Percentiles rank a stretch among this genome's conserved stretches.
Evolutionary conservation across 2,329 filamentous ascomycete genomes (phyloP).

Genomic region (Dactylellina leptospora): DNA sequence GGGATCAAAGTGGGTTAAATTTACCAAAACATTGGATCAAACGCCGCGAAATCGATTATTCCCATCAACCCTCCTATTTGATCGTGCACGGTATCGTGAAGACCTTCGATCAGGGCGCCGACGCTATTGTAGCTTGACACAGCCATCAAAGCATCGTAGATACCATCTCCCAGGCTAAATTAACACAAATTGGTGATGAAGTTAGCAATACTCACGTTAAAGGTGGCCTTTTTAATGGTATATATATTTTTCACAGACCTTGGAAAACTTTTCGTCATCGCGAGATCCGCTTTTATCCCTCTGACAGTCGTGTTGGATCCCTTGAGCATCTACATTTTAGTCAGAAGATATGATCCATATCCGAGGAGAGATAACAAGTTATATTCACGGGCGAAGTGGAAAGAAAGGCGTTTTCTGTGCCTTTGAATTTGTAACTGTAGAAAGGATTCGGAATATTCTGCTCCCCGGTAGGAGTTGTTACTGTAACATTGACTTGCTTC

Average conservation of each 20-base stretch:
- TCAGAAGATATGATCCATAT: not conserved
- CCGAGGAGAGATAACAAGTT: not conserved
- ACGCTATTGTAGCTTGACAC: not conserved
- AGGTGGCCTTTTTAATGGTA: no score
- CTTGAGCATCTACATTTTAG: not conserved
- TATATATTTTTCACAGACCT: no score
- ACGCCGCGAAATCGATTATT: conserved; percentile 49
- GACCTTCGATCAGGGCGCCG: conserved; percentile 50
- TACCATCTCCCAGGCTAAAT: not conserved
- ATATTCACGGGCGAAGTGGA: not conserved
- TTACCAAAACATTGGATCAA: conserved; percentile 58
- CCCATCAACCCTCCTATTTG: conserved; percentile 19
- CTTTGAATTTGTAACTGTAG: conserved; percentile 13
- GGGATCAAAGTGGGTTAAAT: no score
- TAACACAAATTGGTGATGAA: not conserved
- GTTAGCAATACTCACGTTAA: not conserved
- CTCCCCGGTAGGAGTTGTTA: conserved; percentile 35
- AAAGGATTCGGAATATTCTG: conserved; percentile 24
- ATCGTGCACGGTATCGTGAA: conserved; percentile 56
- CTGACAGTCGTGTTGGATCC: not conserved
- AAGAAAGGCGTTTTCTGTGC: not conserved
- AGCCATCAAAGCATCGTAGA: not conserved
- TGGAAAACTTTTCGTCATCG: not conserved
- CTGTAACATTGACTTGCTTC: conserved; percentile 27
- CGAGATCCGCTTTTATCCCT: not conserved